Evolutionary conservation across 371 early-diverging fungal species (phyloP).

Genomic region (Mortierella sp.): DNA sequence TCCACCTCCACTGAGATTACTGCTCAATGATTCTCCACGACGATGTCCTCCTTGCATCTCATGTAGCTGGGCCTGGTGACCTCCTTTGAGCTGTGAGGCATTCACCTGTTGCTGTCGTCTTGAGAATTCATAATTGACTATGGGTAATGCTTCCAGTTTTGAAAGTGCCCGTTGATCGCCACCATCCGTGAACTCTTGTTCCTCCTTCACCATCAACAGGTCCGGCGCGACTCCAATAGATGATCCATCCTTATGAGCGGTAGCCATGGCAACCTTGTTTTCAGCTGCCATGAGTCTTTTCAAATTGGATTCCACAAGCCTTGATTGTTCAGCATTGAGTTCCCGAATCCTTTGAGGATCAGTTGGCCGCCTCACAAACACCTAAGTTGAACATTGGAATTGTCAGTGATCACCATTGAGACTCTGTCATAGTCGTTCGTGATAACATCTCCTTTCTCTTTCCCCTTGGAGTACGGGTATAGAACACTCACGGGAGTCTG

Average conservation of each 20-base stretch:
- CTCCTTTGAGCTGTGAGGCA: conserved; percentile 17
- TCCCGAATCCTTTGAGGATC: conserved; percentile 71
- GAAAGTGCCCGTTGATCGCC: conserved; percentile 20
- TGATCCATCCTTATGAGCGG: conserved; percentile 41
- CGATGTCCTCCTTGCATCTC: conserved; percentile 20
- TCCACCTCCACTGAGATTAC: conserved; percentile 6
- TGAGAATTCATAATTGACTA: conserved; percentile 65
- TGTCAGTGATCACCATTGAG: background rate
- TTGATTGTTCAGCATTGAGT: conserved; percentile 70
- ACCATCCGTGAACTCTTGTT: conserved; percentile 20
- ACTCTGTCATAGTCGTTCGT: too few relatives aligned
- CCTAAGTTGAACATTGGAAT: conserved; percentile 42
- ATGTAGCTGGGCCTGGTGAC: conserved; percentile 11
- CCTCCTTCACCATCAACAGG: conserved; percentile 31
- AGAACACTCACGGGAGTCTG: conserved; percentile 65
- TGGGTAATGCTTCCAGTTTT: conserved; percentile 55
- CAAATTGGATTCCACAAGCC: conserved; percentile 70
- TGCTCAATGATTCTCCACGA: conserved; percentile 17
- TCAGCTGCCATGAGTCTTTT: conserved; percentile 69
- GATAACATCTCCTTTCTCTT: background rate
- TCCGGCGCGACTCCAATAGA: conserved; percentile 16
- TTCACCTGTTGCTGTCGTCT: conserved; percentile 53
- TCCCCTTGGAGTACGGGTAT: background rate
- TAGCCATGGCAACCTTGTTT: conserved; percentile 59
- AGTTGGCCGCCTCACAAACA: conserved; percentile 67